Conservation (phyloP, 169 alveolate species). For the Fabrea salina region DNA sequence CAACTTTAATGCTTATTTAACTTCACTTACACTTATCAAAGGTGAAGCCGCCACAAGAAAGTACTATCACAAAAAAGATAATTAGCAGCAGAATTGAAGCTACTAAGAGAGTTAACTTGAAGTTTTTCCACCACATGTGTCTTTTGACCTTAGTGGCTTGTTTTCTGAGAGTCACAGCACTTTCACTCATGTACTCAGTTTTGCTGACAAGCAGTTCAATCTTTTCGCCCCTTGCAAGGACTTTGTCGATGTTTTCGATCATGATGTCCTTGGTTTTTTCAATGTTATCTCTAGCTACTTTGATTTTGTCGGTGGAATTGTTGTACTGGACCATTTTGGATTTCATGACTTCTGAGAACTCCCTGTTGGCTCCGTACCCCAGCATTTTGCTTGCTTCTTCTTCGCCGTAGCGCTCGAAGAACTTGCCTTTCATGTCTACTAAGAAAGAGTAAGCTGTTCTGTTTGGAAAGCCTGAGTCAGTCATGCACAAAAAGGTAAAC, state of each 20-base stretch:
- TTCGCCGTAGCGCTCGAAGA: neutral
- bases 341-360: neutral
- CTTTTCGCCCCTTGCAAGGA: constrained; percentile 24
- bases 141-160: neutral
- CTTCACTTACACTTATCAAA: constrained; percentile 5
- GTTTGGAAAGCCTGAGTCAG: constrained; percentile 11
- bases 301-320: constrained; percentile 10
- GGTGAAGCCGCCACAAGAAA: constrained; percentile 8
- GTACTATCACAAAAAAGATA: neutral
- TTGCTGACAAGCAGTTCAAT: constrained; percentile 11
- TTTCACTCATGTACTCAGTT: constrained; percentile 6
- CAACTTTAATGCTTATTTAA: too few species aligned
- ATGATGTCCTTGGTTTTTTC: constrained; percentile 20
- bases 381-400: neutral
- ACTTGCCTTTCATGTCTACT: constrained; percentile 8
- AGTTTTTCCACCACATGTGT: constrained; percentile 33
- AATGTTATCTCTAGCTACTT: neutral
- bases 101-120: neutral
- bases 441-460: constrained; percentile 3
- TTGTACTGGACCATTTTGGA: constrained; percentile 5
- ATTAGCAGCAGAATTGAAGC: neutral
- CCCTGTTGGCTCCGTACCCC: constrained; percentile 7
- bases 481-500: constrained; percentile 25
- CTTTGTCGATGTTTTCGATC: constrained; percentile 20
- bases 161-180: neutral